These are phyloP conservation scores for Biscogniauxia marginata DNA, from an alignment of 2,329 filamentous ascomycete species.

Conservation along the genomic window DNA sequence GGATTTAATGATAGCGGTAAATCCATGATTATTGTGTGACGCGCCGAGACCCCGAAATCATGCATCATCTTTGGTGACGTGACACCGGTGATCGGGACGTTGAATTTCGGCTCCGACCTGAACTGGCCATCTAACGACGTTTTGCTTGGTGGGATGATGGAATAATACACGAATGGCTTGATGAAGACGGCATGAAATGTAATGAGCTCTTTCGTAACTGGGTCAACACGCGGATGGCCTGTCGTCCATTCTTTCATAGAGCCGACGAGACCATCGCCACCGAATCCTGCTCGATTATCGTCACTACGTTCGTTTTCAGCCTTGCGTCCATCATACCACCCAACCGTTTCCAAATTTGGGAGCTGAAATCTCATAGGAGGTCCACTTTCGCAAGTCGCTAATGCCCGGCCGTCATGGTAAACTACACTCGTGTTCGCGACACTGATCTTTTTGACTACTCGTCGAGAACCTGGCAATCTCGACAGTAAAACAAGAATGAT, in stretches of 20 bases:
- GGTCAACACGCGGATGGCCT: constrained; percentile 67
- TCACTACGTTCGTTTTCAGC: constrained; percentile 49
- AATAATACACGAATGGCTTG: constrained; percentile 67
- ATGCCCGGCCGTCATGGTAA: constrained; percentile 66
- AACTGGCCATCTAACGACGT: constrained; percentile 23
- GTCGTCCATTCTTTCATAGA: constrained; percentile 73
- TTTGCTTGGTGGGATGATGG: constrained; percentile 36
- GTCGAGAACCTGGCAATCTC: constrained; percentile 53
- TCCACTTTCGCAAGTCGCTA: constrained; percentile 71
- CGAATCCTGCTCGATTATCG: constrained; percentile 42
- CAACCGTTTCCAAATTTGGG: constrained; percentile 64
- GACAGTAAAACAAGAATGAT: constrained; percentile 58
- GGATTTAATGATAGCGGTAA: constrained; percentile 66
- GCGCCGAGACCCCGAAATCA: constrained; percentile 66
- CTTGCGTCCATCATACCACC: constrained; percentile 64
- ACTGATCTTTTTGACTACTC: constrained; percentile 64
- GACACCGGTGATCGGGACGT: constrained; percentile 59
- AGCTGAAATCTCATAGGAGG: constrained; percentile 65
- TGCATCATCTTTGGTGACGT: constrained; percentile 71
- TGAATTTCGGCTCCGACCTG: constrained; percentile 39
- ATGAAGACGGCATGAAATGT: constrained; percentile 66
- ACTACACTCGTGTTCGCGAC: constrained; percentile 67
- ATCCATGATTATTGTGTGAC: constrained; percentile 67
- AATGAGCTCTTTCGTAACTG: constrained; percentile 61
- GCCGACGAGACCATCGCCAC: constrained; percentile 52